A percentile compares a stretch with the other conserved stretches of the same genome.
Conservation (phyloP, 176 grass and related monocot species). For the Bothriochloa decipiens region DNA sequence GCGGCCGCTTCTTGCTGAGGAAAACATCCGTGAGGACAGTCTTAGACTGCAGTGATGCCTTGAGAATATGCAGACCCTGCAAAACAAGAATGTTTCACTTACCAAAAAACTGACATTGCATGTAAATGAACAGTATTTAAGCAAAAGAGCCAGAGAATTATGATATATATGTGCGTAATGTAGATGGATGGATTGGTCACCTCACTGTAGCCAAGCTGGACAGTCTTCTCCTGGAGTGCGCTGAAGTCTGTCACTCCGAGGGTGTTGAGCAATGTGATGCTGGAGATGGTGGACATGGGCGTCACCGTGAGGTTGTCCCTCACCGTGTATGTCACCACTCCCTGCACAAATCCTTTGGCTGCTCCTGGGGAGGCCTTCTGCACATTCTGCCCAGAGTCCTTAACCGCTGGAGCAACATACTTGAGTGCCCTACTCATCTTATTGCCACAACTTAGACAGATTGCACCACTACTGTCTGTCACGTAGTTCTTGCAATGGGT, state of each 20-base stretch:
- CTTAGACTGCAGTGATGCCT: constrained; percentile 42
- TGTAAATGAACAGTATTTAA: not conserved
- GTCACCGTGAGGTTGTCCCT: constrained; percentile 40
- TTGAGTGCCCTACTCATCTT: not conserved
- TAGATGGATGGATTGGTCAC: not conserved
- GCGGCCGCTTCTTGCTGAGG: not conserved
- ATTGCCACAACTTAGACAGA: not conserved
- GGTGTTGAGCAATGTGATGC: constrained; percentile 39
- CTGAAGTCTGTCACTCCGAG: not conserved
- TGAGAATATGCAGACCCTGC: constrained; percentile 47
- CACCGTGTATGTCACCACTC: constrained; percentile 38
- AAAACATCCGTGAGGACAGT: constrained; percentile 55
- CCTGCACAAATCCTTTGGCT: constrained; percentile 32
- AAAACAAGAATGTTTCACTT: not conserved
- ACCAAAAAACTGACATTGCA: not conserved
- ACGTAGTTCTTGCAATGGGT: not conserved
- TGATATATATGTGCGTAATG: not conserved
- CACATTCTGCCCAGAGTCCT: not conserved
- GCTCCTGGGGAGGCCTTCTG: too few species aligned
- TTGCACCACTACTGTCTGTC: not conserved
- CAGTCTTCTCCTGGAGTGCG: constrained; percentile 36
- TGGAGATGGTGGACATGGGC: constrained; percentile 52
- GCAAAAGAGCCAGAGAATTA: not conserved
- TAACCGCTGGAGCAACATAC: not conserved
- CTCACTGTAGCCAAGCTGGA: constrained; percentile 23